Evolutionary conservation across 2,329 filamentous ascomycete species (phyloP), one percentile per base, ranked within the genome.

Genomic region (Alternaria metachromatica): DNA sequence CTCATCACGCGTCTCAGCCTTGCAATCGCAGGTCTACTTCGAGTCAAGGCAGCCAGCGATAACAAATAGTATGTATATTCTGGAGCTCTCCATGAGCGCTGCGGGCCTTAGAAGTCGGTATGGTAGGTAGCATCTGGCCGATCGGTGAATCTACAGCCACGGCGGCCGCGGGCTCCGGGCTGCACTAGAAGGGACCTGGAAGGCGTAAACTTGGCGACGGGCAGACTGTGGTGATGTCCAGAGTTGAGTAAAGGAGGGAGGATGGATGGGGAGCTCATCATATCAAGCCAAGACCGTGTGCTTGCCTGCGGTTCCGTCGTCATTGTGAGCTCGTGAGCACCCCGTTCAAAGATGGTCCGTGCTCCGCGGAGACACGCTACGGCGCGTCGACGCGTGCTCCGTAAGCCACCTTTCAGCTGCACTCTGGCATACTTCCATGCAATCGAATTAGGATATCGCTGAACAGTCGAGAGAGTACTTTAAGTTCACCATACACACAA

Each of bases 331-430:
- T 49, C 41, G 21, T 50, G 49, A 53, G 8, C n/a, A 26, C 23
- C 21, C 7, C 15, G 20, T 44, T 9, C 3, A 3, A 8, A 18
- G 30, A 6, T 18, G 21, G 57, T 30, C 62, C 46, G 51, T 61
- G 61, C 62, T 23, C 62, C 60, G 55, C 51, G 56, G 57, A 28
- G 51, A 64, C 69, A 65, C 65, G 65, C 62, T 58, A 37, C 56
- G 64, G 59, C 68, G 62, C 68, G 68, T 70, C 63, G 54, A 58
- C 67, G 64, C 66, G 68, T 70, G 45, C 25, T 54, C 51, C 45
- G 50, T 43, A 46, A 44, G 12, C 41, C 25, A 46, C 50, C 55
- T 28, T 41, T 51, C 59, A 58, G n/a, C 25, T 26, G 26, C 8
- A 12, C 49, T 18, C n/a, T 1, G 18, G 33, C 18, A 25, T 15